Base-by-base conservation (phyloP, 2,329 filamentous ascomycete species). In the Chalara sp. region DNA sequence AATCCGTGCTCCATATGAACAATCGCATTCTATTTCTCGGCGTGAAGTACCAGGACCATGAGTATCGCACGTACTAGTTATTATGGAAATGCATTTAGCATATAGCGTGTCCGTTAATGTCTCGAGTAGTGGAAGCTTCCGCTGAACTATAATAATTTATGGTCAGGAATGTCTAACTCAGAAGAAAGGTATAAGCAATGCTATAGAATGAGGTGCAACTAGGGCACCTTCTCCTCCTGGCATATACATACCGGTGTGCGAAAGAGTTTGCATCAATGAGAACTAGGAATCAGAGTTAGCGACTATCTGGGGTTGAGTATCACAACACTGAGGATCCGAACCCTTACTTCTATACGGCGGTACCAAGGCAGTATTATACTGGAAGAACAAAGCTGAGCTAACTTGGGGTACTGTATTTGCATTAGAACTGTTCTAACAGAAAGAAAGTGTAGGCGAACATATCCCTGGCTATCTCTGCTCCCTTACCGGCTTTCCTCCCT, bases 41-140 rank as follows among this genome's bases (percentile, higher is more conserved):
- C n/a, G n/a, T n/a, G n/a, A n/a, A n/a, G n/a, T n/a, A n/a, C n/a
- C n/a, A n/a, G n/a, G n/a, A n/a, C n/a, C n/a, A n/a, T n/a, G n/a
- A n/a, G n/a, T n/a, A n/a, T n/a, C n/a, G 33, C 33, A n/a, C 33
- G n/a, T 37, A 37, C 33, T 37, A 2, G 90, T 96, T 59, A 97
- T 90, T 57, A 93, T 86, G 13, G 90, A 89, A 28, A 84, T 89
- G 67, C 88, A 93, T 63, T 95, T 95, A 13, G 92, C 92, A 67
- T 91, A 95, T 5, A 99, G 78, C 49, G 88, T 87, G 68, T 96
- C 90, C 89, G 96, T 96, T 74, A 96, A 88, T 3, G 86, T 84
- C 54, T 92, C 85, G 21, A 95, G 78, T 8, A 97, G 74, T 33
- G 91, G 89, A 21, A 97, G 80, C 72, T 99, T 97, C 59, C 86